A percentile compares a stretch with the other conserved stretches of the same genome.
These are phyloP conservation scores for Evansstolkia leycettana DNA, from an alignment of 495 filamentous ascomycete genomes.

Conservation along the genomic window DNA sequence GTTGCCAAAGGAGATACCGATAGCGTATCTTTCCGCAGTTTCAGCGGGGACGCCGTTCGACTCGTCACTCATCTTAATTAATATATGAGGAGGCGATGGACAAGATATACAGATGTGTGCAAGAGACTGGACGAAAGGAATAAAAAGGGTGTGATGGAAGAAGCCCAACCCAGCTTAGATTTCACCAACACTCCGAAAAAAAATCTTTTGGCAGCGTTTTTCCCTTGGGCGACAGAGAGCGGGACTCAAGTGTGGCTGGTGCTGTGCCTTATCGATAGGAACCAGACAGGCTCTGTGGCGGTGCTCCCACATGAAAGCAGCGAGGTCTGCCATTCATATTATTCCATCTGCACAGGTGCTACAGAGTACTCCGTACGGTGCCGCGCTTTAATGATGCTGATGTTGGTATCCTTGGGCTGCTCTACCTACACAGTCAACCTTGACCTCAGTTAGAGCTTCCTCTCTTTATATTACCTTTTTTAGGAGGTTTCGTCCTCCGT, in stretches of 20 bases:
- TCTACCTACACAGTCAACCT: too few species aligned
- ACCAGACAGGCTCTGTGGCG: background rate
- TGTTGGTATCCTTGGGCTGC: too few species aligned
- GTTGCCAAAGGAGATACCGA: constrained; percentile 97
- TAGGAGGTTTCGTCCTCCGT: too few species aligned
- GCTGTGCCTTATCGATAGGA: background rate
- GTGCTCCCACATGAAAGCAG: background rate
- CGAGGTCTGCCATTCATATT: too few species aligned
- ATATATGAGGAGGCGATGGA: constrained; percentile 7
- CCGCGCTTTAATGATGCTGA: too few species aligned
- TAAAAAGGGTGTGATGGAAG: background rate
- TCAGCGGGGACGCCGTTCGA: constrained; percentile 28
- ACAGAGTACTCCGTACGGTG: too few species aligned
- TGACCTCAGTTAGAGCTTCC: too few species aligned
- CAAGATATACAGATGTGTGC: background rate
- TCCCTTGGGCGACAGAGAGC: background rate
- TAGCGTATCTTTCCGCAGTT: constrained; percentile 55
- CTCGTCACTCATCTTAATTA: constrained; percentile 42
- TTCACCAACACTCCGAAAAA: background rate
- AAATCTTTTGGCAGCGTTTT: background rate
- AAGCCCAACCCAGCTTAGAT: background rate
- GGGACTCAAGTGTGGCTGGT: background rate
- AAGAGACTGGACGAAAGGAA: background rate
- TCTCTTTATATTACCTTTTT: too few species aligned
- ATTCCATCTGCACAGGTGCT: too few species aligned